Evolutionary conservation across 2,329 filamentous ascomycete genomes (phyloP), one percentile per base, ranked within the genome.

Genomic region (Chaetomiaceae sp.): DNA sequence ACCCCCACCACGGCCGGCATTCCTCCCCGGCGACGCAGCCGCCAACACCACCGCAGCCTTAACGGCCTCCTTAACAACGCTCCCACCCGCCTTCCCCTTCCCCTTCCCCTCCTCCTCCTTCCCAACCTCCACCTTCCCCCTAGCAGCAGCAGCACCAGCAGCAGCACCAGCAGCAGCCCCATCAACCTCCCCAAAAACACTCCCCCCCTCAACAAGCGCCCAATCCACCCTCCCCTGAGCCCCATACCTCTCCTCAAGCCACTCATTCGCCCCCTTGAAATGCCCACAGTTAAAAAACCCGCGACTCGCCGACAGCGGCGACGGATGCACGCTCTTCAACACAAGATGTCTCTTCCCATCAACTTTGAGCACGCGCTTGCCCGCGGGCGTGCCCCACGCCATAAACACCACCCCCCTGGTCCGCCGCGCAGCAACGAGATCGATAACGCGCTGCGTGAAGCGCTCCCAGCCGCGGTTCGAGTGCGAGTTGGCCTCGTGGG

Each of bases 401-500:
- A 99, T 73, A 65, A 96, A 99, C 4, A 96, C 93, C 1, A 99
- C 92, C 2, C 93, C 93, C 23, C 78, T 76, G 0, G 80, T 83
- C 39, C 90, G 79, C 60, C 86, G 83, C 64, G 85, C 82, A 0
- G 87, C 87, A 2, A 97, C 88, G 0, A 87, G 78, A 58, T 97
- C 90, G 56, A 99, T 95, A 37, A 93, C 86, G 57, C 83, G 87
- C 65, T 96, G 91, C 17, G 92, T 99, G 65, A 99, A 88, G 39
- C 77, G 77, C 70, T 99, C 93, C 93, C 93, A 99, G 14, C 93
- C 93, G 56, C 85, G 85, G 62, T 86, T 86, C 3, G 86, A 75
- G 68, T 99, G 93, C 23, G 83, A 88, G 66, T 93, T 92, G 41
- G 93, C 85, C 60, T 95, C 83, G 65, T 95, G 87, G 0, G 89